phyloP scores from a whole-genome alignment of 176 grass and related monocot species.

The Ampelocalamus luodianensis region DNA sequence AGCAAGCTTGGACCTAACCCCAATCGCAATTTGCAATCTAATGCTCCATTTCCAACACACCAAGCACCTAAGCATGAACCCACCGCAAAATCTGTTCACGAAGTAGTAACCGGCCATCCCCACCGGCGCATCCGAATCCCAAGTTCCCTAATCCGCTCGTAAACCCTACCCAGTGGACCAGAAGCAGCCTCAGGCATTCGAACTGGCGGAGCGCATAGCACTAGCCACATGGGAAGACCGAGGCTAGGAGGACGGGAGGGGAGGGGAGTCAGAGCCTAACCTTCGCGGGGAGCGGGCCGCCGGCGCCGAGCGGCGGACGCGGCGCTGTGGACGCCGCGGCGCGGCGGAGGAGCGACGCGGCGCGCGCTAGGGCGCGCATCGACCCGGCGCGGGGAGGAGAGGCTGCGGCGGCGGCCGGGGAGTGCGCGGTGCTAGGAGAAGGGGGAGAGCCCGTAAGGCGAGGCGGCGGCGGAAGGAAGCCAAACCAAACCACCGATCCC shows the following conservation, averaged over 20 bases:
- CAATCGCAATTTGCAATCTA: neutral
- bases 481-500: neutral
- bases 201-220: neutral
- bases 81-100: neutral
- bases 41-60: constrained; percentile 6
- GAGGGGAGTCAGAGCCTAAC: neutral
- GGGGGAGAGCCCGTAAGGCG: neutral
- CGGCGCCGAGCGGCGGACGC: neutral
- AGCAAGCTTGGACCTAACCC: neutral
- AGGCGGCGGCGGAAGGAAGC: neutral
- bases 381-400: neutral
- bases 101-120: neutral
- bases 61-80: neutral
- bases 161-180: constrained; percentile 19
- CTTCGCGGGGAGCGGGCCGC: constrained; percentile 19
- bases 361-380: constrained; percentile 46
- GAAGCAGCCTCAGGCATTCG: neutral
- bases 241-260: no score
- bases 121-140: no score
- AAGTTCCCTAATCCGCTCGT: neutral
- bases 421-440: no score
- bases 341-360: constrained; percentile 37
- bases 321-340: neutral
- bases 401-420: neutral
- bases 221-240: no score